phyloP scores from a whole-genome alignment of 169 alveolate species.

The Plasmodium inui region DNA sequence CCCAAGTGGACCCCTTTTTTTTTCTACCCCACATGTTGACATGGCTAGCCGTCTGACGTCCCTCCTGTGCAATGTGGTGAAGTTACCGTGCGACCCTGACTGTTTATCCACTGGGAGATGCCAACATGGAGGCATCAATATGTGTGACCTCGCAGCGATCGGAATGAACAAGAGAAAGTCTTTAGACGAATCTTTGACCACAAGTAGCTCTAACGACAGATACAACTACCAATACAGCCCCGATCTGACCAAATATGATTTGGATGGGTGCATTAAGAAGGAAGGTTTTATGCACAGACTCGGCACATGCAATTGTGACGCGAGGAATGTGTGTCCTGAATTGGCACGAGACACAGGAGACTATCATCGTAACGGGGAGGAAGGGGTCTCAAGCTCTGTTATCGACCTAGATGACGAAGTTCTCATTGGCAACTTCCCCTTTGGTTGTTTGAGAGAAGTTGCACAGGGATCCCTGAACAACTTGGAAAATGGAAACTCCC shows the following conservation, averaged over 20 bases:
- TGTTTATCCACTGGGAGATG: background rate
- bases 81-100: background rate
- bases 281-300: background rate
- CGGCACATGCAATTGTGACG: background rate
- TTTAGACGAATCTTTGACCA: background rate
- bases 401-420: conserved; percentile 35
- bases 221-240: background rate
- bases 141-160: background rate
- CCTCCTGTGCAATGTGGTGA: background rate
- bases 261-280: background rate
- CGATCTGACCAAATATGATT: background rate
- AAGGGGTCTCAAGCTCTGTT: background rate
- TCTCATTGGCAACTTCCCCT: conserved; percentile 5
- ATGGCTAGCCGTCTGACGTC: conserved; percentile 23
- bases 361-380: background rate
- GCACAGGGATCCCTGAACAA: background rate
- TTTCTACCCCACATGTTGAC: background rate
- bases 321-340: background rate
- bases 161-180: background rate
- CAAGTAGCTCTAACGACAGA: background rate
- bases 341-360: background rate
- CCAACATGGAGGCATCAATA: background rate
- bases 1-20: no score
- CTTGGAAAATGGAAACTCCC: background rate
- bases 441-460: background rate